Conservation (phyloP, 116 monocot genomes). For the Posidonia oceanica region DNA sequence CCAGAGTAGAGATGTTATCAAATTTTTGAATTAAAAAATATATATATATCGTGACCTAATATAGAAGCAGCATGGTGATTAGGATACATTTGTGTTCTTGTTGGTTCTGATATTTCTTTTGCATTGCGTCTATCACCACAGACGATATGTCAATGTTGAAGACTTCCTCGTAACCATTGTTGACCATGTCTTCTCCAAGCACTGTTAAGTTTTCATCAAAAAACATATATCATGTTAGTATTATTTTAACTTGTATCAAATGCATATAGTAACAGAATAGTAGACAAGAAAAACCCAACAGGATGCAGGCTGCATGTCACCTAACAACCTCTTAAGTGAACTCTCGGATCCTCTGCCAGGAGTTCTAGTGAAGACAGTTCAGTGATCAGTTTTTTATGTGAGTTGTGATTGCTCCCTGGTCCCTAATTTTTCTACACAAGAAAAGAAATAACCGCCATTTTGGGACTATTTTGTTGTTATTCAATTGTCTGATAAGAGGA, state of each 20-base stretch:
- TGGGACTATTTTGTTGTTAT: too few relatives aligned
- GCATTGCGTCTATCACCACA: slow-evolving; percentile 83
- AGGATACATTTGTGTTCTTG: slow-evolving; percentile 70
- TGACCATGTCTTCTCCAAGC: slow-evolving; percentile 73
- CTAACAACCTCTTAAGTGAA: too few relatives aligned
- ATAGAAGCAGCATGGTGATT: not conserved
- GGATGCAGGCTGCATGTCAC: too few relatives aligned
- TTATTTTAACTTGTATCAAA: not conserved
- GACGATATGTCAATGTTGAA: slow-evolving; percentile 87
- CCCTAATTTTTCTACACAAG: too few relatives aligned
- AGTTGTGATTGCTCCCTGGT: too few relatives aligned
- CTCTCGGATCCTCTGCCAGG: too few relatives aligned
- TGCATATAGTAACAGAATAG: not conserved
- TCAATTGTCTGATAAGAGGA: too few relatives aligned
- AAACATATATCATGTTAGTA: not conserved
- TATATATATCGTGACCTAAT: not conserved
- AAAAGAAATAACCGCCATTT: too few relatives aligned
- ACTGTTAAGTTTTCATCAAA: slow-evolving; percentile 20
- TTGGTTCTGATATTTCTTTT: slow-evolving; percentile 45
- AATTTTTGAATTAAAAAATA: not conserved
- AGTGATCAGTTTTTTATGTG: too few relatives aligned
- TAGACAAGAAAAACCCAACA: too few relatives aligned
- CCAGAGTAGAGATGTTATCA: not conserved
- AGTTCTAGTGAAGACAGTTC: too few relatives aligned
- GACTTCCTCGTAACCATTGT: slow-evolving; percentile 69